These are phyloP conservation scores for Aurantiochytrium sp. DNA, from an alignment of 108 stramenopile genomes.

Conservation along the genomic window DNA sequence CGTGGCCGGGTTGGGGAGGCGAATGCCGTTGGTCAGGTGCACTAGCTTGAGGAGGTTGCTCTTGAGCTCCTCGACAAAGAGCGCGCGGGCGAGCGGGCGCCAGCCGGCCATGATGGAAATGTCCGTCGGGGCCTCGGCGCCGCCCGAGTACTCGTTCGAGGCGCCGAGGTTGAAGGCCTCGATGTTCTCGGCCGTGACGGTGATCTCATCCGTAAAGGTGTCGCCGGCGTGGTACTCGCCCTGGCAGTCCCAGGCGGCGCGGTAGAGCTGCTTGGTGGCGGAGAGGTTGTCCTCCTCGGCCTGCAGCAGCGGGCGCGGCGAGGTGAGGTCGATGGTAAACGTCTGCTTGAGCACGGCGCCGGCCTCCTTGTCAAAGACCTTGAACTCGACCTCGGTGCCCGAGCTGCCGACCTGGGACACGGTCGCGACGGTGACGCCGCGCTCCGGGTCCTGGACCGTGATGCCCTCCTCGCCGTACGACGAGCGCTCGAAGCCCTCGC, in stretches of 20 bases:
- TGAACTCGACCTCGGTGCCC: not conserved
- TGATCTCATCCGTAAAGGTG: not conserved
- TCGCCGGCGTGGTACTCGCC: not conserved
- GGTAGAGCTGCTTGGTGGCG: not conserved
- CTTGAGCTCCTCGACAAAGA: not conserved
- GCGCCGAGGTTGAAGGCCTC: slow-evolving; percentile 5
- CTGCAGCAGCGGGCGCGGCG: not conserved
- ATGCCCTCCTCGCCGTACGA: not conserved
- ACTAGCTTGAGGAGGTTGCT: slow-evolving; percentile 29
- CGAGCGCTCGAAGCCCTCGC: not conserved
- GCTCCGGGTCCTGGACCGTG: not conserved
- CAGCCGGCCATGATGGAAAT: slow-evolving; percentile 24
- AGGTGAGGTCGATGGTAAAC: not conserved
- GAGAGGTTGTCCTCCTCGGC: not conserved
- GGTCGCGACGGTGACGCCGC: not conserved
- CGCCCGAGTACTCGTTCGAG: not conserved
- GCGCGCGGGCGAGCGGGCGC: not conserved
- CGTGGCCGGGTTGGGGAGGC: not conserved
- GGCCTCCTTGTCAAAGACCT: slow-evolving; percentile 16
- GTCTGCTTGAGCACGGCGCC: slow-evolving; percentile 29
- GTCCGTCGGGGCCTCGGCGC: not conserved
- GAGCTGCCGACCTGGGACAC: not conserved
- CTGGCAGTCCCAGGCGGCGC: slow-evolving; percentile 25
- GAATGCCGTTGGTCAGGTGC: not conserved
- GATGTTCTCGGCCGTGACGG: not conserved